Evolutionary conservation across 1,284 basidiomycete genomes (phyloP), one percentile per base, ranked within the genome.

Genomic region (Mrakiaceae sp.): DNA sequence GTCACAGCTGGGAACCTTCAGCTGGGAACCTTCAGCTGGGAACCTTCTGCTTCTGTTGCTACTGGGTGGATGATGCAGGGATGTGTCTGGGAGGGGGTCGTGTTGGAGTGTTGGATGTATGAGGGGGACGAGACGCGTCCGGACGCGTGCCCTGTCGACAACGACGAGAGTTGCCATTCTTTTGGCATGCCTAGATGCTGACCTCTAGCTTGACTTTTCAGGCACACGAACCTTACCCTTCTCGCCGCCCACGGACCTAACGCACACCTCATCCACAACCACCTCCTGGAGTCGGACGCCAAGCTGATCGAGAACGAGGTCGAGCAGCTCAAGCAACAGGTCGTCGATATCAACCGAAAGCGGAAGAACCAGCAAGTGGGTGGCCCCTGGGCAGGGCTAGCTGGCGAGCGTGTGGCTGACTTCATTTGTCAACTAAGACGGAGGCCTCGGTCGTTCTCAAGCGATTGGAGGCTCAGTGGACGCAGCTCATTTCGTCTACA

Each of bases 251-350:
- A 95, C 74, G 96, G 91, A 1, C 79, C 87, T 10, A 96, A 97
- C 78, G 86, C 87, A 9, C 96, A 90, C 88, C 83, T 87, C 68
- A 85, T 95, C 74, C 85, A 90, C 73, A 95, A 96, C 76, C 93
- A 91, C 73, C 80, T 88, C 46, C 78, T 92, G 40, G 90, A 95
- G 74, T 81, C 85, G 47, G 84, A 87, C 52, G 84, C 86, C 7
- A 87, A 86, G 69, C 83, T 86, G 68, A 78, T 86, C 5, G 89
- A 94, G 73, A 80, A 81, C 64, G 80, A 85, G 12, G 78, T 90
- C 4, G 86, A 90, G 69, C 81, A 83, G 54, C 69, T 90, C 70
- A 86, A 86, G 73, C 82, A 88, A 71, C 75, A 86, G 62, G 87
- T 87, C 0, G 86, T 86, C 0, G 87, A 89, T 65, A 81, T 96